Base-by-base conservation (phyloP, 148 eudicot genomes). In the Polygonum aviculare region DNA sequence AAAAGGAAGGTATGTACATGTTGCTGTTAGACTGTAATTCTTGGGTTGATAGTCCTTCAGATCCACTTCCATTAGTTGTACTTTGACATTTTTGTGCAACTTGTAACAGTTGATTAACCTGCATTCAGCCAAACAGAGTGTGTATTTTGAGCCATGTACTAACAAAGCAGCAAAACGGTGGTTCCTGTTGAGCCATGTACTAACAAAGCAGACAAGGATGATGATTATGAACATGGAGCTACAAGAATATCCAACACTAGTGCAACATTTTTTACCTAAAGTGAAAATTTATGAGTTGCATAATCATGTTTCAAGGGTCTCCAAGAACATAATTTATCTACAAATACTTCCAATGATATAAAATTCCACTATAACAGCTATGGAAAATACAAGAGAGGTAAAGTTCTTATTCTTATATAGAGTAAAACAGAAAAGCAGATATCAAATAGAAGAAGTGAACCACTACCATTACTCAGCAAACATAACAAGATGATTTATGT, bases 41-140 rank as follows among this genome's bases (percentile, higher is more conserved):
- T 79, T 88, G 91, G 78, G 92, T 88, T 71, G 96, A 84, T 79
- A 90, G 85, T 59, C 96, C 96, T 48, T 95, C 92, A 75, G 96
- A 77, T 62, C 97, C 98, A 87, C 90, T 80, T 60, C 92, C 96
- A 71, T 90, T 69, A 12, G 90, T 81, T 49, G 96, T 90, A 77
- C 85, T 90, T 79, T 95, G 97, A 83, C 96, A 95, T 86, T 92
- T 95, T 76, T 90, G 98, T 16, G 96, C 98, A 72, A 89, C 96
- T 82, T 95, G 97, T 74, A 95, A 86, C 79, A 95, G 73, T 78
- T 92, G 92, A 81, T 87, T 90, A 83, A 95, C 98, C 98, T 95
- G 90, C 80, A 80, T 8, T 21, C 21, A 22, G 65, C 31, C 31
- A 26, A 39, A 7, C 62, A 55, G 62, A 55, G 19, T n/a, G 55